Percentiles rank a stretch among this genome's conserved stretches.
phyloP scores from a whole-genome alignment of 1,284 basidiomycete species.

The Apiotrichum gracile region DNA sequence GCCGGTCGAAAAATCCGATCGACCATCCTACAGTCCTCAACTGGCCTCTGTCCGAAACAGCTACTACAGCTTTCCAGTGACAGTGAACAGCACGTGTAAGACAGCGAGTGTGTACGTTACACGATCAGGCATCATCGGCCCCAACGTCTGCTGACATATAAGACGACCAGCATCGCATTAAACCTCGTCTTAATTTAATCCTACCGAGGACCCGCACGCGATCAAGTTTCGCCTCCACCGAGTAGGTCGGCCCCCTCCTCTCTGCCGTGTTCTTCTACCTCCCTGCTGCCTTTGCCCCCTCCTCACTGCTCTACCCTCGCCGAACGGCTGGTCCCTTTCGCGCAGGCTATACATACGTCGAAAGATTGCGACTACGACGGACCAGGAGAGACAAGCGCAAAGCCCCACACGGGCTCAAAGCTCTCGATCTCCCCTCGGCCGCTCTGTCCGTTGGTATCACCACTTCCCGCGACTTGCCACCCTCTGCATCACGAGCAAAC shows the following conservation, averaged over 20 bases:
- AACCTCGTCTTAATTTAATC: background rate
- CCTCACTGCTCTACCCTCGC: background rate
- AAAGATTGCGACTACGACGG: too few species aligned
- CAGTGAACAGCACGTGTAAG: too few species aligned
- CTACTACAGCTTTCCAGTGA: too few species aligned
- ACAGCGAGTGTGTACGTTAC: too few species aligned
- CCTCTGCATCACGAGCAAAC: background rate
- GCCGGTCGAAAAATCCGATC: too few species aligned
- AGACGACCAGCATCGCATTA: background rate
- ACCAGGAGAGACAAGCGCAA: background rate
- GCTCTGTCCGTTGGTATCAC: background rate
- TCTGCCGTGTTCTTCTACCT: background rate
- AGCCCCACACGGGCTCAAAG: background rate
- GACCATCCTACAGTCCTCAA: too few species aligned
- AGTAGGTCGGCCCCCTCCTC: slow-evolving; percentile 1
- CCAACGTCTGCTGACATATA: too few species aligned
- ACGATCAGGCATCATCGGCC: too few species aligned
- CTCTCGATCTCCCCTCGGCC: background rate
- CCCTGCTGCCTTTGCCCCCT: background rate
- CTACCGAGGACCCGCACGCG: background rate
- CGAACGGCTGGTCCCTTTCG: too few species aligned
- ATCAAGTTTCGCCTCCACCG: slow-evolving; percentile 9
- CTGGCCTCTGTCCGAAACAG: too few species aligned
- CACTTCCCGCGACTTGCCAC: background rate
- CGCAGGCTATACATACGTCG: too few species aligned